Conservation (phyloP, 106 monocot species). For the Chionographis japonica region DNA sequence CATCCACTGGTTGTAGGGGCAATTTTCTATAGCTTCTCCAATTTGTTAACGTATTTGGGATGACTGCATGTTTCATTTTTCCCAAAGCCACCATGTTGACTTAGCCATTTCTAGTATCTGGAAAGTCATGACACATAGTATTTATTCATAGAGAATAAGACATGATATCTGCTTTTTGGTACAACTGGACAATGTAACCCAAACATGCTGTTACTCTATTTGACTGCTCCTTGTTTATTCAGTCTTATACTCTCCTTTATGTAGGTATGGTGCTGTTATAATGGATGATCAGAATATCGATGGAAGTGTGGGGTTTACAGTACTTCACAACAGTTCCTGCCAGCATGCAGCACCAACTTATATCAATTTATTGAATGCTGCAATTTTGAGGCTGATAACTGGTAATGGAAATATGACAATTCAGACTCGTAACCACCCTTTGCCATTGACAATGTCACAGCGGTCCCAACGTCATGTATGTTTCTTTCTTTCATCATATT, state of each 20-base stretch:
- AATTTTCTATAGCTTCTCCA: no score
- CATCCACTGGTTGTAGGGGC: no score
- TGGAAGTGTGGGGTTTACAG: conserved; percentile 76
- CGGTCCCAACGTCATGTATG: conserved; percentile 72
- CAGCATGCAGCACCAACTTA: conserved; percentile 88
- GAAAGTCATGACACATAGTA: no score
- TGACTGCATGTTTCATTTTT: no score
- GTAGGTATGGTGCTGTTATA: conserved; percentile 90
- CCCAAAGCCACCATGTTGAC: no score
- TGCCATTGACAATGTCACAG: conserved; percentile 80
- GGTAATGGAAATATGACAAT: conserved; percentile 68
- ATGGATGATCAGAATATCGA: conserved; percentile 72
- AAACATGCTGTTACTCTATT: no score
- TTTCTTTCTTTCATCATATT: conserved; percentile 3
- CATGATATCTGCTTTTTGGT: no score
- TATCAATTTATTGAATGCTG: conserved; percentile 88
- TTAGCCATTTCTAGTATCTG: no score
- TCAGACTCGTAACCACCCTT: conserved; percentile 79
- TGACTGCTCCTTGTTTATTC: no score
- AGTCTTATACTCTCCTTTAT: background rate
- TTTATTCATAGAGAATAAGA: no score
- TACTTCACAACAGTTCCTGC: conserved; percentile 86
- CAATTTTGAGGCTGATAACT: conserved; percentile 65
- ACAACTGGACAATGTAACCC: no score
- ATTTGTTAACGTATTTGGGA: no score